A percentile compares a stretch with the other conserved stretches of the same genome.
These are phyloP conservation scores for Dothistroma septosporum DNA, from an alignment of 2,329 filamentous ascomycete species.

Conservation along the genomic window DNA sequence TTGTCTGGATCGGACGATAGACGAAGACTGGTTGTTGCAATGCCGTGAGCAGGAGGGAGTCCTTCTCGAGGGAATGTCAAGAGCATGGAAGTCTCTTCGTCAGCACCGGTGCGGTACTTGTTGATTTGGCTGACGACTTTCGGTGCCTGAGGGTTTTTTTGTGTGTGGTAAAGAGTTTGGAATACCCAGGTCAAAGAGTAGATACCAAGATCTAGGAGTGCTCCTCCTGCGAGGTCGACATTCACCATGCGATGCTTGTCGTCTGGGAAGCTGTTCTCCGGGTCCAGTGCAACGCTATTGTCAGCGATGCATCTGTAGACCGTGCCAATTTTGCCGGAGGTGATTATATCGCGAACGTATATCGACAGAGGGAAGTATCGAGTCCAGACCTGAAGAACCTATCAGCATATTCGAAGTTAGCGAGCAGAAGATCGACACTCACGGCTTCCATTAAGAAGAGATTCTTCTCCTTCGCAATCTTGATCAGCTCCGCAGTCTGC, in stretches of 20 bases:
- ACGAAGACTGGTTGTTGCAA: slow-evolving; percentile 59
- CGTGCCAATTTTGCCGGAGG: slow-evolving; percentile 51
- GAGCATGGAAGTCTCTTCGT: slow-evolving; percentile 74
- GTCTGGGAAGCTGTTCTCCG: slow-evolving; percentile 54
- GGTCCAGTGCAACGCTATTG: slow-evolving; percentile 56
- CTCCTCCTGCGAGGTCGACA: slow-evolving; percentile 74
- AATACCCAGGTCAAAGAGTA: slow-evolving; percentile 88
- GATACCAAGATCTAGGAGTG: slow-evolving; percentile 78
- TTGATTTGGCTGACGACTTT: slow-evolving; percentile 64
- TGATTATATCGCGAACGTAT: slow-evolving; percentile 65
- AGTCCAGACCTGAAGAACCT: slow-evolving; percentile 63
- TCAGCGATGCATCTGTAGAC: slow-evolving; percentile 57
- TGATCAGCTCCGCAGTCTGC: slow-evolving; percentile 68
- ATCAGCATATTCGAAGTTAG: not conserved
- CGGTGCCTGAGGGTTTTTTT: slow-evolving; percentile 63
- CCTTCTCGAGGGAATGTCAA: slow-evolving; percentile 65
- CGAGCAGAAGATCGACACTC: slow-evolving; percentile 9
- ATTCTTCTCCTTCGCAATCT: slow-evolving; percentile 69
- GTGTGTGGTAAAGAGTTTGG: slow-evolving; percentile 79
- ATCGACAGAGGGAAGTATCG: slow-evolving; percentile 81
- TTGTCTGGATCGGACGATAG: slow-evolving; percentile 60
- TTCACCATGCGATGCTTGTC: slow-evolving; percentile 76
- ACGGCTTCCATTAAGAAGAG: slow-evolving; percentile 65
- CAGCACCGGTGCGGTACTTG: slow-evolving; percentile 69
- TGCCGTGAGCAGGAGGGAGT: slow-evolving; percentile 61